Conservation (phyloP, 331 rosid species). For the Phaseolus coccineus region DNA sequence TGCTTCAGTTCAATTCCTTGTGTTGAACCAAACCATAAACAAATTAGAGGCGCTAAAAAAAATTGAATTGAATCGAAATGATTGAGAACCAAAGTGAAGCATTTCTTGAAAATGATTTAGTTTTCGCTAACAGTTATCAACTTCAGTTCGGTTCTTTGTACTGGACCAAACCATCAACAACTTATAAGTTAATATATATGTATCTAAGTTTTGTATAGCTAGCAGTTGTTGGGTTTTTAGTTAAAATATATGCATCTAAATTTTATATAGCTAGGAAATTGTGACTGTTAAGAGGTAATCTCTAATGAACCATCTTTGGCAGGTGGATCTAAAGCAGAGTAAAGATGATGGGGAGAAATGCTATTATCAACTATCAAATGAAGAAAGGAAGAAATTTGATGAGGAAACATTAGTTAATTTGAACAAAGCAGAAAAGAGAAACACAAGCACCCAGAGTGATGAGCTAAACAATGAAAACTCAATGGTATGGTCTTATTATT, state of each 20-base stretch:
- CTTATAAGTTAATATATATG: background rate
- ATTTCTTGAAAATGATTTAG: too few species aligned
- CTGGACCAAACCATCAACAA: too few species aligned
- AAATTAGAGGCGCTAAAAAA: too few species aligned
- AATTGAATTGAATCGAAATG: too few species aligned
- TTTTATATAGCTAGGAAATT: background rate
- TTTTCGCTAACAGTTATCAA: too few species aligned
- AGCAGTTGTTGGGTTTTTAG: background rate
- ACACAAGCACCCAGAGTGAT: slow-evolving; percentile 61
- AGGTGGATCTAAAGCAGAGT: slow-evolving; percentile 75
- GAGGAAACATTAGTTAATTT: slow-evolving; percentile 94
- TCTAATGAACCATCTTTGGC: slow-evolving; percentile 19
- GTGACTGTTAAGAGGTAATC: background rate
- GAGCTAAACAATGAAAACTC: slow-evolving; percentile 72
- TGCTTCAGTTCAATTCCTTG: too few species aligned
- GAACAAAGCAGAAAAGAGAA: slow-evolving; percentile 63
- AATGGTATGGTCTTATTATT: slow-evolving; percentile 57
- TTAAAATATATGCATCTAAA: background rate
- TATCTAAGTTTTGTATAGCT: background rate
- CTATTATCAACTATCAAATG: slow-evolving; percentile 83
- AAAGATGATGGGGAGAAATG: slow-evolving; percentile 81
- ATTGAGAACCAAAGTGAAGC: too few species aligned
- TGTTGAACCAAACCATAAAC: too few species aligned
- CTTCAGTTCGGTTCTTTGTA: too few species aligned
- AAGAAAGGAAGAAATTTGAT: slow-evolving; percentile 89